phyloP scores from a whole-genome alignment of 495 filamentous ascomycete genomes.

The Penicilliopsis zonata region DNA sequence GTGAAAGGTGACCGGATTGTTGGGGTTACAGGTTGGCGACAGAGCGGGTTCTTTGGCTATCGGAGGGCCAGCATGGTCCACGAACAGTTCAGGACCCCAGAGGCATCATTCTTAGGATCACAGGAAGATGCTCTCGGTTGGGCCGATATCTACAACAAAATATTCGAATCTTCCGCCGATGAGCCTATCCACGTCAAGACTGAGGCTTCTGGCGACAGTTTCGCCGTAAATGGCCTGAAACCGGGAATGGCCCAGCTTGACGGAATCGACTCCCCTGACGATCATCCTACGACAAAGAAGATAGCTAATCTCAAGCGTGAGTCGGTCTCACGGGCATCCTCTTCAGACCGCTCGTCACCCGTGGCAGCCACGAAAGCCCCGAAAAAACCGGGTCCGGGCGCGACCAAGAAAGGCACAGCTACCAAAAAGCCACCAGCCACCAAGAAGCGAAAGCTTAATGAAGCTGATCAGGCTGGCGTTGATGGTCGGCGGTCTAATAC shows the following conservation, averaged over 20 bases:
- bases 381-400: slow-evolving; percentile 23
- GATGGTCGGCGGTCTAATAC: slow-evolving; percentile 32
- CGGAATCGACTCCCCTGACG: slow-evolving; percentile 12
- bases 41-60: slow-evolving; percentile 31
- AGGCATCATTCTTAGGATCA: slow-evolving; percentile 4
- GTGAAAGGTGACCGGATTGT: slow-evolving; percentile 25
- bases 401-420: slow-evolving; percentile 43
- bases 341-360: slow-evolving; percentile 24
- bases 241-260: slow-evolving; percentile 16
- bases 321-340: slow-evolving; percentile 18
- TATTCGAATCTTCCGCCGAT: no score
- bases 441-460: slow-evolving; percentile 46
- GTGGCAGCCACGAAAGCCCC: slow-evolving; percentile 18
- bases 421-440: slow-evolving; percentile 37
- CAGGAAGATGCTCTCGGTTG: slow-evolving; percentile 10
- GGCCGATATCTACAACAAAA: slow-evolving; percentile 28
- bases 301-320: slow-evolving; percentile 28
- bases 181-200: slow-evolving; percentile 3
- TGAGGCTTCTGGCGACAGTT: slow-evolving; percentile 2
- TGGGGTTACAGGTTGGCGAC: slow-evolving; percentile 28
- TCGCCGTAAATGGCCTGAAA: slow-evolving; percentile 14
- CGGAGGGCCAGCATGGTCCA: slow-evolving; percentile 21
- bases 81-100: slow-evolving; percentile 17
- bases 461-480: slow-evolving; percentile 32
- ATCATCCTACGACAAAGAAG: slow-evolving; percentile 29